phyloP scores from a whole-genome alignment of 2,329 filamentous ascomycete genomes.

The Aspergillus ochraceus region DNA sequence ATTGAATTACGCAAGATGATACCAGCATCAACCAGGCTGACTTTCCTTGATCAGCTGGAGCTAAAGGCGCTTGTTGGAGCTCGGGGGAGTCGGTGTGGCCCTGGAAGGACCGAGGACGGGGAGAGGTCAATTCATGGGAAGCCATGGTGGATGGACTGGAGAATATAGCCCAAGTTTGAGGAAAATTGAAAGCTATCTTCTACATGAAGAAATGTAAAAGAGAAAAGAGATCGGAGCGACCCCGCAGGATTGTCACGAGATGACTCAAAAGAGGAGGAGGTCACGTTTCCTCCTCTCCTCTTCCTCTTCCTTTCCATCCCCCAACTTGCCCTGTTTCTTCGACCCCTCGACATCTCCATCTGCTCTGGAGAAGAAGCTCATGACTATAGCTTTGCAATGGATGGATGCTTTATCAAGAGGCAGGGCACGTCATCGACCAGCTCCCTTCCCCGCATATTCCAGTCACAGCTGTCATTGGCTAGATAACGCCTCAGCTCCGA shows the following conservation, averaged over 20 bases:
- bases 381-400: too few relatives aligned
- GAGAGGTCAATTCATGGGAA: slow-evolving; percentile 4
- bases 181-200: too few relatives aligned
- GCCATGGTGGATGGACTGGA: slow-evolving; percentile 2
- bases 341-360: too few relatives aligned
- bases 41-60: slow-evolving; percentile 51
- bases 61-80: slow-evolving; percentile 35
- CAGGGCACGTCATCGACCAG: too few relatives aligned
- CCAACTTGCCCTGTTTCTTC: not conserved
- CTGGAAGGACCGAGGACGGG: not conserved
- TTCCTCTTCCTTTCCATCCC: not conserved
- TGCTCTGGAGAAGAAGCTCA: not conserved
- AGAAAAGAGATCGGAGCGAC: not conserved
- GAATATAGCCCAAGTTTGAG: too few relatives aligned
- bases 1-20: slow-evolving; percentile 54
- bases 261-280: not conserved
- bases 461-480: too few relatives aligned
- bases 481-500: too few relatives aligned
- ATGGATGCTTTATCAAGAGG: too few relatives aligned
- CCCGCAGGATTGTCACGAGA: not conserved
- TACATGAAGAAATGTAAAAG: not conserved
- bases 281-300: not conserved
- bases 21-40: slow-evolving; percentile 54
- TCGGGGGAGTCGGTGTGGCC: slow-evolving; percentile 12
- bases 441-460: too few relatives aligned